Conservation (phyloP, 805 yeast genomes). For the Ascoidea asiatica region DNA sequence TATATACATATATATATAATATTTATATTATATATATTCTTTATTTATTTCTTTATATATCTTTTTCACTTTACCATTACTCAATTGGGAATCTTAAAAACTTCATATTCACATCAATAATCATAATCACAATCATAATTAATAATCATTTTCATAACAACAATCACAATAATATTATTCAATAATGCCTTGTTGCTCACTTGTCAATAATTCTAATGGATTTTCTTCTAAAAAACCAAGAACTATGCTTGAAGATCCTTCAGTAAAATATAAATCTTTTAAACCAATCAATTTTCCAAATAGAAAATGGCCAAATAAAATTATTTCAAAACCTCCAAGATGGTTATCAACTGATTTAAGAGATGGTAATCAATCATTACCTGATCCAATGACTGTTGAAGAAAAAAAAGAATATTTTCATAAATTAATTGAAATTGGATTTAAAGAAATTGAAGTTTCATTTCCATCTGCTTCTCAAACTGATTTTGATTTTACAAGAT, state of each 20-base stretch:
- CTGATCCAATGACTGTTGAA: slow-evolving; percentile 69
- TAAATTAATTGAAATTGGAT: slow-evolving; percentile 58
- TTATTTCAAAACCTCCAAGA: slow-evolving; percentile 59
- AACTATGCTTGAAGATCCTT: slow-evolving; percentile 70
- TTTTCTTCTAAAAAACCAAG: too few relatives aligned
- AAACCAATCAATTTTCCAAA: slow-evolving; percentile 41
- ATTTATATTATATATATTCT: too few relatives aligned
- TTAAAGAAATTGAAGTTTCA: slow-evolving; percentile 70
- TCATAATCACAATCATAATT: too few relatives aligned
- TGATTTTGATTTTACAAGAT: slow-evolving; percentile 70
- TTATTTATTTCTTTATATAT: too few relatives aligned
- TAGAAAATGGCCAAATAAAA: slow-evolving; percentile 60
- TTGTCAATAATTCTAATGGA: too few relatives aligned
- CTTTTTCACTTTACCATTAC: too few relatives aligned
- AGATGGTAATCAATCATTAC: slow-evolving; percentile 73
- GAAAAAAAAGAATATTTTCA: slow-evolving; percentile 67
- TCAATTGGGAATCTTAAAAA: too few relatives aligned
- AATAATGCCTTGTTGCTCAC: too few relatives aligned
- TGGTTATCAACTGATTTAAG: slow-evolving; percentile 73
- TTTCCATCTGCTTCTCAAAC: slow-evolving; percentile 77
- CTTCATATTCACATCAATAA: too few relatives aligned
- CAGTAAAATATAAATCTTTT: slow-evolving; percentile 44
- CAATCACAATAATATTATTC: too few relatives aligned
- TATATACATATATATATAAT: too few relatives aligned
- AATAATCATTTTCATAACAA: too few relatives aligned